Base-by-base conservation (phyloP, 2,329 filamentous ascomycete genomes). In the Exophiala bonariae region DNA sequence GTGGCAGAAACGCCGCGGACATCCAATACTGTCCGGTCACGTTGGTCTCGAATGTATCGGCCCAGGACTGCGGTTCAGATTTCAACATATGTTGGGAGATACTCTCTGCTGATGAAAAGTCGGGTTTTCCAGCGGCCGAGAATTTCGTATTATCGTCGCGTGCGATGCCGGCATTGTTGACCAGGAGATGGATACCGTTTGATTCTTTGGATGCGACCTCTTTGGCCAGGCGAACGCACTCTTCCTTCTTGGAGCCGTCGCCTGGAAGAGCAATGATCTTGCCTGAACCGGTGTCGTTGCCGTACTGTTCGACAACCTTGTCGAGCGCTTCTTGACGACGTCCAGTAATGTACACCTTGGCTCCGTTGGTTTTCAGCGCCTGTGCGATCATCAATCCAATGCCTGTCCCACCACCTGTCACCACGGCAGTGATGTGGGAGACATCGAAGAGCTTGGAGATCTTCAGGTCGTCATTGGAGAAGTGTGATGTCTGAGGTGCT, bases 1-100 rank as follows among this genome's bases (percentile, higher is more conserved):
- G 64, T 0, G 77, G 77, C 2, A 81, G 64, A 59, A 82, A 76
- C 1, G 75, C 76, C 52, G 78, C 77, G 14, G 73, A 72, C 53
- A 76, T 75, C 63, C 77, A 80, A 62, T 75, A 80, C 19, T 71
- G 67, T 26, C 68, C 71, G 1, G 70, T 71, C 23, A 78, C 66
- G 41, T 81, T 81, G 16, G 73, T 78, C 43, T 71, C 67, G 61
- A 77, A 77, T 1, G 75, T 78, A 26, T 76, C 69, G 7, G 64
- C 63, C 72, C 75, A 80, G 18, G 67, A 60, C 33, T 73, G 60
- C 3, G 72, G 41, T 0, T 60, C 58, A 30, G 70, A 72, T 49
- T 72, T 69, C 53, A 76, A 65, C 52, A 80, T 74, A 55, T 79
- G 74, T 36, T 78, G 64, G 3, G 72, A 73, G 44, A 80, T 72